These are phyloP conservation scores for Spizellomyces sp. DNA, from an alignment of 192 early-diverging fungal species.

Conservation along the genomic window DNA sequence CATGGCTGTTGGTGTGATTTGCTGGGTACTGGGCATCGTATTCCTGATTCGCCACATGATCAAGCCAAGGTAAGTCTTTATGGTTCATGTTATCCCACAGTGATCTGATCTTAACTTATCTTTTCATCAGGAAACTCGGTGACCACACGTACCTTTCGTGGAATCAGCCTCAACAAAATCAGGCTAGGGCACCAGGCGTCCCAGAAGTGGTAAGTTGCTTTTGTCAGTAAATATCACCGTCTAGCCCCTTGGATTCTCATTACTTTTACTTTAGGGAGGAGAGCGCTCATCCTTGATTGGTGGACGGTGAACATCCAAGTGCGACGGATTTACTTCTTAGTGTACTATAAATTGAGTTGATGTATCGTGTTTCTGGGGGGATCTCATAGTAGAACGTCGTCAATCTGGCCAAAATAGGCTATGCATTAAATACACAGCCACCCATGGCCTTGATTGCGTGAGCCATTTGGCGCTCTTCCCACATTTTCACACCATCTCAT, in stretches of 20 bases:
- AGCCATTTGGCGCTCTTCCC: too few relatives aligned
- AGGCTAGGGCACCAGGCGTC: background rate
- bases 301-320: background rate
- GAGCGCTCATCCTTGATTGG: constrained; percentile 16
- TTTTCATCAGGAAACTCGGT: constrained; percentile 75
- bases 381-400: too few relatives aligned
- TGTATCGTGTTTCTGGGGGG: too few relatives aligned
- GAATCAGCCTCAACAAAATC: constrained; percentile 70
- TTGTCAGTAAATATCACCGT: background rate
- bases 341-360: too few relatives aligned
- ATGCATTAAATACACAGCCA: too few relatives aligned
- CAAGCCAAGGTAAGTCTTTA: constrained; percentile 74
- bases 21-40: constrained; percentile 82
- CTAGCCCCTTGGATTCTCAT: background rate
- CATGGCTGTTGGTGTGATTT: constrained; percentile 89
- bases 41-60: constrained; percentile 91
- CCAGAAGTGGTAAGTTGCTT: background rate
- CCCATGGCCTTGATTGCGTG: too few relatives aligned
- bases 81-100: background rate
- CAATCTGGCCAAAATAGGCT: too few relatives aligned
- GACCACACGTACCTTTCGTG: constrained; percentile 97
- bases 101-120: constrained; percentile 1
- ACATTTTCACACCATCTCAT: too few relatives aligned
- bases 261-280: constrained; percentile 5
- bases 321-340: too few relatives aligned